phyloP scores from a whole-genome alignment of 305 asterid genomes.

The Euphrasia arctica region DNA sequence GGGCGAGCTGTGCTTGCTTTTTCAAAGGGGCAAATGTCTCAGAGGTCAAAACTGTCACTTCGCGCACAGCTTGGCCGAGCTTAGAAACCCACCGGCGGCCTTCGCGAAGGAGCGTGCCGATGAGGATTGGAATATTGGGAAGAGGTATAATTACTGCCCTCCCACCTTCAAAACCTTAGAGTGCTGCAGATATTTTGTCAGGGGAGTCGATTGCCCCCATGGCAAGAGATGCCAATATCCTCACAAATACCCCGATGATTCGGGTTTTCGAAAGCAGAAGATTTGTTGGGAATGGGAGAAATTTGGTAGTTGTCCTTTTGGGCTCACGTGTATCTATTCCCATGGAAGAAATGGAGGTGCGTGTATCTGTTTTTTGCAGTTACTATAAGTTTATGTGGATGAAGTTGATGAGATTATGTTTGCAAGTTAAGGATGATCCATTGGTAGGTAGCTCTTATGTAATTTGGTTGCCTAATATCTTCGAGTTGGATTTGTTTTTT shows the following conservation, averaged over 20 bases:
- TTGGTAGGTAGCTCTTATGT: background rate
- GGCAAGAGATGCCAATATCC: slow-evolving; percentile 34
- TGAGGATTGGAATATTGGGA: background rate
- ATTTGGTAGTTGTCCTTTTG: slow-evolving; percentile 39
- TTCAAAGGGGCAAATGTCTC: slow-evolving; percentile 35
- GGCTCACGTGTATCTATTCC: slow-evolving; percentile 41
- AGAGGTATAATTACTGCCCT: background rate
- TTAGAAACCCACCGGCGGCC: slow-evolving; percentile 15
- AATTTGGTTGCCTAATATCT: background rate
- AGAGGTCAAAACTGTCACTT: slow-evolving; percentile 39
- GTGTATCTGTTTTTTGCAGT: no score
- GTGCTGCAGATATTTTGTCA: slow-evolving; percentile 24
- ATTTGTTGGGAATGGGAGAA: slow-evolving; percentile 38
- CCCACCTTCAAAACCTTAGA: background rate
- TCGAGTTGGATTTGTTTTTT: background rate
- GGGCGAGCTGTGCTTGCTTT: slow-evolving; percentile 34
- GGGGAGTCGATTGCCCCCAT: slow-evolving; percentile 36
- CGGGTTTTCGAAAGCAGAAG: slow-evolving; percentile 33
- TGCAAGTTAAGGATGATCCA: background rate
- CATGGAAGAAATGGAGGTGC: slow-evolving; percentile 55
- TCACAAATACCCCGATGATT: slow-evolving; percentile 26
- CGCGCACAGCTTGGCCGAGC: slow-evolving; percentile 28
- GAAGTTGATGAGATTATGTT: background rate
- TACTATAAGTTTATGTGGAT: background rate
- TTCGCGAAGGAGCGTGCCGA: slow-evolving; percentile 1